These are phyloP conservation scores for Candida saitoana DNA, from an alignment of 805 yeast genomes.

Conservation along the genomic window DNA sequence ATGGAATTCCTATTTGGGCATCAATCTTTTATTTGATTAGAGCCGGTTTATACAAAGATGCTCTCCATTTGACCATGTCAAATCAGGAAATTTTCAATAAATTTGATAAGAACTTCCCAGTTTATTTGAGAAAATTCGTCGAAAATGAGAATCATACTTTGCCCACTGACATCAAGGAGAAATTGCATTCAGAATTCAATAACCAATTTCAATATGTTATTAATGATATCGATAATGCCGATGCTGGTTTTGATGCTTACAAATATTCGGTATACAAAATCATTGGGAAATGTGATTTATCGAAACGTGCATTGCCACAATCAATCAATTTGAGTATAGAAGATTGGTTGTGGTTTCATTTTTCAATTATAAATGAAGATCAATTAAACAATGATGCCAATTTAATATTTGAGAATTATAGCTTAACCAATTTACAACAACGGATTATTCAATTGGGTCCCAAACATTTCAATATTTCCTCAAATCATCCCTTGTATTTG, in stretches of 20 bases:
- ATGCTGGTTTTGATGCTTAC: slow-evolving; percentile 69
- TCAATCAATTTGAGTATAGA: slow-evolving; percentile 73
- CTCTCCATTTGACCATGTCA: slow-evolving; percentile 60
- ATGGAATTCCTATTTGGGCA: slow-evolving; percentile 94
- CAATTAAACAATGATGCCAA: slow-evolving; percentile 43
- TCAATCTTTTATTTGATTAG: slow-evolving; percentile 77
- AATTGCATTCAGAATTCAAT: slow-evolving; percentile 75
- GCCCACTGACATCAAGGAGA: slow-evolving; percentile 62
- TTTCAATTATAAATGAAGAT: slow-evolving; percentile 64
- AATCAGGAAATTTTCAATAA: slow-evolving; percentile 74
- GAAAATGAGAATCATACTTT: slow-evolving; percentile 52
- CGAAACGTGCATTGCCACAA: slow-evolving; percentile 63
- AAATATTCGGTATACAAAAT: slow-evolving; percentile 87
- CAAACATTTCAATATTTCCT: slow-evolving; percentile 60
- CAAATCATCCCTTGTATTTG: slow-evolving; percentile 66
- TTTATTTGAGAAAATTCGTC: slow-evolving; percentile 66
- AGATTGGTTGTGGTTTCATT: slow-evolving; percentile 96
- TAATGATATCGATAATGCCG: slow-evolving; percentile 38
- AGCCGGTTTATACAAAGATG: slow-evolving; percentile 78
- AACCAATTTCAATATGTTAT: slow-evolving; percentile 67
- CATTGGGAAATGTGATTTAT: slow-evolving; percentile 82
- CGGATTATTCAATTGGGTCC: slow-evolving; percentile 70
- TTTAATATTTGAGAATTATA: slow-evolving; percentile 66
- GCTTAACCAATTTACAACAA: slow-evolving; percentile 69
- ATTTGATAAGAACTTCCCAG: slow-evolving; percentile 78